A percentile compares a stretch with the other conserved stretches of the same genome.
phyloP scores from a whole-genome alignment of 495 filamentous ascomycete species.

The Aspergillus coremiiformis region DNA sequence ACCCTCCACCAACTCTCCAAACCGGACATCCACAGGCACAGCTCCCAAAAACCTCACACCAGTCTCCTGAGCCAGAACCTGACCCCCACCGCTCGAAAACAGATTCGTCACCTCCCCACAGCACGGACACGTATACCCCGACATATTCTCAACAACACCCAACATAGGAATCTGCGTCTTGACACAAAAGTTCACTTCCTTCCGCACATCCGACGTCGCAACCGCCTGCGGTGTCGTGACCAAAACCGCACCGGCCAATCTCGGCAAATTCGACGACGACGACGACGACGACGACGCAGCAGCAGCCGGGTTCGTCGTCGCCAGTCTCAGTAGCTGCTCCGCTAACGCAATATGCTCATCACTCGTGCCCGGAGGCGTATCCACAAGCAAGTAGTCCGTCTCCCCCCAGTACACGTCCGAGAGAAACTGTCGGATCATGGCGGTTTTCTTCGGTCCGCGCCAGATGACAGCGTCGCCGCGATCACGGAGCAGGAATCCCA shows the following conservation, averaged over 20 bases:
- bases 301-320: conserved; percentile 25
- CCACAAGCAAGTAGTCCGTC: conserved; percentile 84
- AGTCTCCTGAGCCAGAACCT: conserved; percentile 84
- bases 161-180: conserved; percentile 78
- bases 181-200: conserved; percentile 91
- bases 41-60: conserved; percentile 75
- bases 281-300: too few species aligned
- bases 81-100: conserved; percentile 82
- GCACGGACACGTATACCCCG: conserved; percentile 89
- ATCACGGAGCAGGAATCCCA: conserved; percentile 80
- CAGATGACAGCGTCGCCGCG: conserved; percentile 90
- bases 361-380: conserved; percentile 92
- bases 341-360: conserved; percentile 96
- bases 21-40: conserved; percentile 79
- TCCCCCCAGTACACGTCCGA: conserved; percentile 86
- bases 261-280: conserved; percentile 28
- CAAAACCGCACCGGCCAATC: conserved; percentile 72
- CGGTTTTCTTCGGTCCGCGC: conserved; percentile 97
- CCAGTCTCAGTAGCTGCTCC: conserved; percentile 64
- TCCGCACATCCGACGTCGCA: conserved; percentile 84
- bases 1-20: conserved; percentile 60
- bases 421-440: conserved; percentile 95
- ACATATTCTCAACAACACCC: conserved; percentile 97
- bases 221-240: conserved; percentile 96
- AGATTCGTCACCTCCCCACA: conserved; percentile 91